These are phyloP conservation scores for Trichoderma koningii DNA, from an alignment of 2,329 filamentous ascomycete species.

Conservation along the genomic window DNA sequence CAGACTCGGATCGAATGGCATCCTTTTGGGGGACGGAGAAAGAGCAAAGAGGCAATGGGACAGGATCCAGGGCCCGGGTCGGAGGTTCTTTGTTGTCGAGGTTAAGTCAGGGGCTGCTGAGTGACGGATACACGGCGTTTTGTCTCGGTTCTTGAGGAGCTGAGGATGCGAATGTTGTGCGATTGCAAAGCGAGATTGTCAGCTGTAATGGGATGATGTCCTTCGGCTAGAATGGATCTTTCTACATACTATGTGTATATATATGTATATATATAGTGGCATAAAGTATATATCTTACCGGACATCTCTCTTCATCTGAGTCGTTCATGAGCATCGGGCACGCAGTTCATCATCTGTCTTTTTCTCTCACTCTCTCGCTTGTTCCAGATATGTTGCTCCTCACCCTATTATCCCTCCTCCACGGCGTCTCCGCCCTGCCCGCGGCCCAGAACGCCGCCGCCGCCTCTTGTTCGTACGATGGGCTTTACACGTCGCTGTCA, in stretches of 20 bases:
- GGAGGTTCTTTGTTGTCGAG: neutral
- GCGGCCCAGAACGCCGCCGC: conserved; percentile 3
- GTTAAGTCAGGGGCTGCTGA: conserved; percentile 12
- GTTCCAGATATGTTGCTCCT: conserved; percentile 23
- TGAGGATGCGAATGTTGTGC: conserved; percentile 3
- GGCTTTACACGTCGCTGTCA: conserved; percentile 38
- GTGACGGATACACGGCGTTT: conserved; percentile 16
- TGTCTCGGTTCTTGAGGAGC: conserved; percentile 16
- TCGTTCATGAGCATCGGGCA: neutral
- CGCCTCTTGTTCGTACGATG: conserved; percentile 35
- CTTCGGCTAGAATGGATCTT: neutral
- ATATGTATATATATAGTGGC: no score
- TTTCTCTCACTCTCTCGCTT: neutral
- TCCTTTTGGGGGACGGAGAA: no score
- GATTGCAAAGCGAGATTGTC: neutral
- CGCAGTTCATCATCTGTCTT: no score
- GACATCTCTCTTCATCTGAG: neutral
- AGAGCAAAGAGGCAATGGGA: neutral
- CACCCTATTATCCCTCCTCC: neutral
- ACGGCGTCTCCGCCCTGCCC: conserved; percentile 23
- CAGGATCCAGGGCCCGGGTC: neutral
- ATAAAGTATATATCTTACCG: no score
- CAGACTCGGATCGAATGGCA: neutral
- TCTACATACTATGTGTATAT: no score
- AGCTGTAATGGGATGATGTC: no score